A percentile compares a stretch with the other conserved stretches of the same genome.
These are phyloP conservation scores for Leonotis leonurus DNA, from an alignment of 257 asterid species.

Conservation along the genomic window DNA sequence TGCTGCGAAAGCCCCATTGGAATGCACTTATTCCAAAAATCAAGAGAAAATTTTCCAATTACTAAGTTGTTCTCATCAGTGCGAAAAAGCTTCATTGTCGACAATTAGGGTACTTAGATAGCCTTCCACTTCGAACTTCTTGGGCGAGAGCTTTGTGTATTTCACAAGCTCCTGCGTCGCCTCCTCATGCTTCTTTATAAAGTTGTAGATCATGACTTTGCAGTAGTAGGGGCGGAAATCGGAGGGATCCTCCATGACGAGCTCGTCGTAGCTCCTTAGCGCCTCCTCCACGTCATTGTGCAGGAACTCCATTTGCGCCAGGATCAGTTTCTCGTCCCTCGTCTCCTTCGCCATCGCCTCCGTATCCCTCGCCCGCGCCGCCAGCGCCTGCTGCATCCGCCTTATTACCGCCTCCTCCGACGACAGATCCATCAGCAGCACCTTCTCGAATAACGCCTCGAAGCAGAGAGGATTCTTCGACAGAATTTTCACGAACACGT, in stretches of 20 bases:
- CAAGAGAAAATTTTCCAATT: too few relatives aligned
- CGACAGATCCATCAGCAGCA: slow-evolving; percentile 62
- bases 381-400: slow-evolving; percentile 57
- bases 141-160: slow-evolving; percentile 62
- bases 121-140: slow-evolving; percentile 78
- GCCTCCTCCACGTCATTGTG: slow-evolving; percentile 84
- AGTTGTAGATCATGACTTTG: slow-evolving; percentile 74
- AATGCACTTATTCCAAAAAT: too few relatives aligned
- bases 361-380: slow-evolving; percentile 51
- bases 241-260: slow-evolving; percentile 60
- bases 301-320: slow-evolving; percentile 79
- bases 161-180: slow-evolving; percentile 66
- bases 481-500: slow-evolving; percentile 49
- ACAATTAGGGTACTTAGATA: slow-evolving; percentile 69
- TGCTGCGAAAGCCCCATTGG: too few relatives aligned
- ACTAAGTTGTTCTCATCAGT: slow-evolving; percentile 46
- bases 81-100: slow-evolving; percentile 71
- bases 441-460: slow-evolving; percentile 72
- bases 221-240: slow-evolving; percentile 89
- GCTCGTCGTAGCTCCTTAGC: slow-evolving; percentile 61
- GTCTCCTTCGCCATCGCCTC: slow-evolving; percentile 57
- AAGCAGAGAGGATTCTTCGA: slow-evolving; percentile 40
- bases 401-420: slow-evolving; percentile 60
- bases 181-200: slow-evolving; percentile 58
- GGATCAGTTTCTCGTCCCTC: slow-evolving; percentile 69